Base-by-base conservation (phyloP, 2,329 filamentous ascomycete species). In the Lachnellula willkommii region DNA sequence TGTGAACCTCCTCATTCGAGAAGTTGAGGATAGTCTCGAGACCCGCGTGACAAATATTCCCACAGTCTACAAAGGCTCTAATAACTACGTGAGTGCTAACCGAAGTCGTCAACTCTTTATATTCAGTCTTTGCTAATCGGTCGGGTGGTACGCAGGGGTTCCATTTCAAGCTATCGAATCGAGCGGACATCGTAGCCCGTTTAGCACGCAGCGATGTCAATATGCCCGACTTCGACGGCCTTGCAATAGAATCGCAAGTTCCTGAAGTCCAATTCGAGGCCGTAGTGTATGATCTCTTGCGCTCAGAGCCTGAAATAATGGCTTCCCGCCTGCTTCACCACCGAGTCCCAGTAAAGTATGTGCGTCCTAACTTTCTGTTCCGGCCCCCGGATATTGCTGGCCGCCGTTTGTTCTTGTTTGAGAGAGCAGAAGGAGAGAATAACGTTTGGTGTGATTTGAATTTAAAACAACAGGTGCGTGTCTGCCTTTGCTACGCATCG, bases 11-110 rank as follows among this genome's bases (percentile, higher is more conserved):
- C 65, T 70, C 28, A 62, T 69, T 45, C 47, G 42, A 48, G 68
- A 69, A 51, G 58, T 68, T 39, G 66, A 69, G 51, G 47, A 65
- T 37, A 57, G 48, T 32, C 55, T 66, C 45, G 50, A 26, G 20
- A 42, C 57, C 35, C 36, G 51, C 11, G 64, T 70, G 47, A 46
- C 57, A 32, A 64, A 68, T 32, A 68, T 69, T 37, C 63, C 66
- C 6, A 8, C 37, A 15, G 54, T 68, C 15, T 28, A 12, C 12
- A 15, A 48, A 32, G 66, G 66, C 28, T 68, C 66, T 15, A 67
- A 69, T 57, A 63, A 68, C 57, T 69, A 67, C 52, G 68, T 66
- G 20, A 58, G 59, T 60, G n/a, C 22, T 15, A 47, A 54, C 9
- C 14, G 3, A 49, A 48, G 7, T 49, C 46, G n/a, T 52, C 32